phyloP scores from a whole-genome alignment of 2,329 filamentous ascomycete species.

The Thelonectria rubi region DNA sequence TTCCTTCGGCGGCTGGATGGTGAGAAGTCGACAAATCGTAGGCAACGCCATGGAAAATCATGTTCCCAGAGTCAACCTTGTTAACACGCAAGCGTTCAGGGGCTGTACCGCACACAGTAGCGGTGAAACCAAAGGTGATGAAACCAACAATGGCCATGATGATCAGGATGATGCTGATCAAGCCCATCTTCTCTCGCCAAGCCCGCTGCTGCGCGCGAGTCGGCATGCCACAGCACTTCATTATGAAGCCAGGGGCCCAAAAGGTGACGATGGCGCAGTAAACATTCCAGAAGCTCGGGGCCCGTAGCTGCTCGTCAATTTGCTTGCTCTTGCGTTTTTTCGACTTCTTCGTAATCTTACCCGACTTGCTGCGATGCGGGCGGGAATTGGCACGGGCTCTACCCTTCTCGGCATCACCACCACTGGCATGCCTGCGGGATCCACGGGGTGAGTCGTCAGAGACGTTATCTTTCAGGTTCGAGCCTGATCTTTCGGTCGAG shows the following conservation, averaged over 20 bases:
- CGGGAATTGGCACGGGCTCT: constrained; percentile 40
- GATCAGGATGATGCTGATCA: constrained; percentile 90
- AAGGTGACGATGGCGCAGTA: constrained; percentile 96
- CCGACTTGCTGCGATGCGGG: constrained; percentile 58
- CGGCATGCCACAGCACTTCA: constrained; percentile 86
- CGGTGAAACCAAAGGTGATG: constrained; percentile 95
- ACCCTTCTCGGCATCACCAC: constrained; percentile 46
- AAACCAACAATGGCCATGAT: constrained; percentile 93
- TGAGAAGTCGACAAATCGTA: constrained; percentile 82
- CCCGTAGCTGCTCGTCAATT: constrained; percentile 72
- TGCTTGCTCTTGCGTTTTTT: constrained; percentile 56
- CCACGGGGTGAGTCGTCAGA: constrained; percentile 56
- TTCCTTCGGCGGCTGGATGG: constrained; percentile 83
- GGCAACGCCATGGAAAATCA: constrained; percentile 95
- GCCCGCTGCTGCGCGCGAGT: constrained; percentile 88
- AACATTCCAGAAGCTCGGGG: constrained; percentile 91
- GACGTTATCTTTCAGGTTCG: constrained; percentile 55
- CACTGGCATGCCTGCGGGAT: constrained; percentile 46
- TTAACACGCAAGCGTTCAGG: constrained; percentile 81
- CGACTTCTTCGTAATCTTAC: constrained; percentile 70
- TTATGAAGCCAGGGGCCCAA: constrained; percentile 87
- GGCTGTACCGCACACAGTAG: constrained; percentile 81
- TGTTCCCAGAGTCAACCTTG: constrained; percentile 80
- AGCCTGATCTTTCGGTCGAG: constrained; percentile 63
- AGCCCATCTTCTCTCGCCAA: constrained; percentile 97